Evolutionary conservation across 306 rosid species (phyloP), one percentile per base, ranked within the genome.

Genomic region (Bauhinia variegata): DNA sequence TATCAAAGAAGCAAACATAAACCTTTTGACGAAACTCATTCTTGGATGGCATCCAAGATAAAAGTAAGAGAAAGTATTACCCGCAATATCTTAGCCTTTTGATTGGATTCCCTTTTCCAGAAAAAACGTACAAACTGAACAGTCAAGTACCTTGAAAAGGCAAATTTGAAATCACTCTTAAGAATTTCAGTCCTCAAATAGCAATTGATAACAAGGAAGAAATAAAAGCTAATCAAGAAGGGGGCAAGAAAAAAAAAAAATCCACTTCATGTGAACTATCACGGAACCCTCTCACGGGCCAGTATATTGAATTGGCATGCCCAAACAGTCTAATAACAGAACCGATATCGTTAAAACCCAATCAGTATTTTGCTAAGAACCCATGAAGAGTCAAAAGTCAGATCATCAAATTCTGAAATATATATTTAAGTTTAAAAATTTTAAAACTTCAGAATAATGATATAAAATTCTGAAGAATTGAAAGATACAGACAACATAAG

Each of bases 21-120:
- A 0, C 33, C n/a, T 63, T 56, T 4, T 4, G 10, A 61, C 36
- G 60, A 68, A 36, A 70, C n/a, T n/a, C 28, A 23, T 23, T 23
- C 28, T 23, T 23, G 28, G 28, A 23, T 2, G 28, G 28, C 28
- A 23, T 23, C 28, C 17, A 11, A 14, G 41, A 54, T 30, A 6
- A n/a, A 47, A 60, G 9, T 50, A 43, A 39, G 56, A 63, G 23
- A 65, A 54, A 78, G 60, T 59, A 54, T 80, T 80, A 95, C 99
- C 85, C 99, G 83, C 78, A 95, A 85, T 82, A 95, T 95, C 85
- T 95, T 95, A 74, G 99, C 99, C 83, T 95, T 95, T 58, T 95
- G 97, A 73, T 91, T 90, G 44, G 99, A 88, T 73, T 95, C 99
- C 79, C 99, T 88, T 89, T 95, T 95, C 99, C 99, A 95, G 85